Evolutionary conservation across 2,329 filamentous ascomycete genomes (phyloP), one percentile per base, ranked within the genome.

Genomic region (Cadophora gregata): DNA sequence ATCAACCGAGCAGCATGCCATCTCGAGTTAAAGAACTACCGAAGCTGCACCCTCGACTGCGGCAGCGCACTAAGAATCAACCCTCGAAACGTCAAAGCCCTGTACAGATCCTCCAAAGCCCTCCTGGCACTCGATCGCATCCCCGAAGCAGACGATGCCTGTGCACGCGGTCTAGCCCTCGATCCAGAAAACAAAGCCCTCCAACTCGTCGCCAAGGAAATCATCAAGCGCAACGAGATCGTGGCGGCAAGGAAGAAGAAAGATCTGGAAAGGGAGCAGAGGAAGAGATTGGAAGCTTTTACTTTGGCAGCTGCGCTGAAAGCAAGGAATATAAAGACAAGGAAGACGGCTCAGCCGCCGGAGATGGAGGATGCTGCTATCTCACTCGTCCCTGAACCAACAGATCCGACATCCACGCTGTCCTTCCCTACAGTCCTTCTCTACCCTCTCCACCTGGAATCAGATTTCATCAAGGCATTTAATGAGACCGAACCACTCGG

Each of bases 1-100:
- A 87, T 91, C 69, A 99, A 99, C 80, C 89, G 96, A 68, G 94
- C 95, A 0, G 88, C 96, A 31, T 97, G 93, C 80, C 92, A 98
- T 78, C 84, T 99, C 68, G 90, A 93, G 78, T 84, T 97, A 71
- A 87, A 88, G 77, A 99, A 99, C 81, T 96, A 94, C 80, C 90
- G 95, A 70, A 90, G 88, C 69, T 93, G 91, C 80, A 96, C 90
- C 75, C 85, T 90, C 58, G 96, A 98, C 82, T 96, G 94, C 79
- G 91, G 90, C 1, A 84, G 88, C 8, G 90, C 92, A 1, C 84
- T 99, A 67, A 87, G 88, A 47, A 82, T 97, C 66, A 96, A 97
- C 79, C 85, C 89, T 3, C 79, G 78, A 60, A 97, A 97, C 78
- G 79, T 96, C 75, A 99, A 99, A 81, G 95, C 96, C 0, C 93